Evolutionary conservation across 441 rosid species (phyloP), one percentile per base, ranked within the genome.

Genomic region (Capsella rubella): DNA sequence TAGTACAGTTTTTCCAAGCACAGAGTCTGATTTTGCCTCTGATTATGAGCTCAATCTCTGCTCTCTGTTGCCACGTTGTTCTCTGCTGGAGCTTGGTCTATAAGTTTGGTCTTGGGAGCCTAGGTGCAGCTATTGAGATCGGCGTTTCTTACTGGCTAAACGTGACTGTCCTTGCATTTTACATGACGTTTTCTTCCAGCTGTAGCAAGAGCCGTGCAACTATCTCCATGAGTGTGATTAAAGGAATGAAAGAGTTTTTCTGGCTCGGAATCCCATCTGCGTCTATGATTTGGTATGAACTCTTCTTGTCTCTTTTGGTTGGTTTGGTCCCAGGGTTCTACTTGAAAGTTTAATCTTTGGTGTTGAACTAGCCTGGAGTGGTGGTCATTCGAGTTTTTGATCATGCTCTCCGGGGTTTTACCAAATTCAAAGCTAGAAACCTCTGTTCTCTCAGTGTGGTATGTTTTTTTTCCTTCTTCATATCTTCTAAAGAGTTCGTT

Each of bases 221-320:
- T 0, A 32, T 88, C 61, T 77, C 90, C 0, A 72, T 73, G 83
- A 89, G 84, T 69, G 46, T 87, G 10, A 84, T 88, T 72, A 72
- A 18, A 29, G 96, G 89, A 73, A 78, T 85, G 58, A 43, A 69
- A 64, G 92, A 90, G 79, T 92, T 92, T 73, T 89, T 90, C 47
- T 83, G 85, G 15, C 80, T 89, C 2, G 98, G 92, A 1, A 43
- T 95, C 65, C 93, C 99, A 37, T 94, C 99, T 59, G 86, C 92
- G 12, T 72, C 82, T n/a, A 92, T 95, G 99, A 50, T 85, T 61
- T 95, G 99, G 99, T 92, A 88, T 90, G 59, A 21, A 39, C 11
- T 47, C 1, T 50, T 46, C 40, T 43, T 16, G 5, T 15, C 11
- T 4, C 16, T 47, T 34, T 8, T 51, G 4, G 11, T 40, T 39